Evolutionary conservation across 1,139 yeast species (phyloP), one percentile per base, ranked within the genome.

Genomic region (Candida labiduridarum): DNA sequence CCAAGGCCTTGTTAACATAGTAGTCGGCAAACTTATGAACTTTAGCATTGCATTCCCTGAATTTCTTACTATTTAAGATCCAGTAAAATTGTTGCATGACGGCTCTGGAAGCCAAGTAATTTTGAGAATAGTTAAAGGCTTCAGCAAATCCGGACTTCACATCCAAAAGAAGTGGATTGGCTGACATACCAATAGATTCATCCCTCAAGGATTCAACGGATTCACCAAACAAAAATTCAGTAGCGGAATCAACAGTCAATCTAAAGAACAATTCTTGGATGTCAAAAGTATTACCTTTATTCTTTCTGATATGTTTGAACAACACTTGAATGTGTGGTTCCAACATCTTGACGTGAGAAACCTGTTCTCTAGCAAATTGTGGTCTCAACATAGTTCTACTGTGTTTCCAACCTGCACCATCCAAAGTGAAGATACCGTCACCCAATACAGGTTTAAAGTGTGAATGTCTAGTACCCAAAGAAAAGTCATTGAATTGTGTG

Each of bases 141-240:
- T 64, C 63, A 38, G 79, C 76, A 58, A 80, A 79, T 14, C 68
- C 71, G 22, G 60, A 56, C 48, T 68, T 72, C n/a, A 71, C 71
- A 31, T 66, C 71, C 49, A 65, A 56, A 29, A 59, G 60, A 15
- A 44, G 48, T 1, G 55, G 54, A 5, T 50, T 51, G 8, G 46
- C 45, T 5, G 49, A 22, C 47, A 58, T 58, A 16, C 63, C 67
- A 44, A 66, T 58, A 2, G 58, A 51, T 12, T 63, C 67, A 50
- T 68, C 71, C 43, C 64, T 60, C 49, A 80, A 70, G 15, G 76
- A 66, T 48, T 71, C 69, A 11, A 77, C 79, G 10, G 82, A 73
- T 59, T 77, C 81, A 12, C 87, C 87, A 65, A 82, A 82, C 57
- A 82, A 68, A 58, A 81, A 80, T 62, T 82, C 85, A 14, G 85